phyloP scores from a whole-genome alignment of 2,329 filamentous ascomycete species.

The Beauveria sp. region DNA sequence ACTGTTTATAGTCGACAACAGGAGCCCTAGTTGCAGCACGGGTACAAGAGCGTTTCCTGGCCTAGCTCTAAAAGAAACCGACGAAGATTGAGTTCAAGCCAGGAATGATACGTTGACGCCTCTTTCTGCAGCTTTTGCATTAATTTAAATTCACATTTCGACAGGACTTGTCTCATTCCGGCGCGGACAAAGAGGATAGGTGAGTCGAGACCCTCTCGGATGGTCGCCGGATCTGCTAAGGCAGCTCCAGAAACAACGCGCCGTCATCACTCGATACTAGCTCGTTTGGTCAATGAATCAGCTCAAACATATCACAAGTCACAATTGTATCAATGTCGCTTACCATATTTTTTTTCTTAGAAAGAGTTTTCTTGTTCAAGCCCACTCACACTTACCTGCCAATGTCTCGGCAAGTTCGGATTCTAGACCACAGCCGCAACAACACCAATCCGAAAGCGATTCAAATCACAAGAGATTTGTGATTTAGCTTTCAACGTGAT shows the following conservation, averaged over 20 bases:
- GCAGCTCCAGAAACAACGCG: neutral
- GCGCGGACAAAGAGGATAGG: neutral
- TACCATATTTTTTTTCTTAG: too few relatives aligned
- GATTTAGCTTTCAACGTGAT: neutral
- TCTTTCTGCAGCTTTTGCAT: neutral
- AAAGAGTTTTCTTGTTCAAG: neutral
- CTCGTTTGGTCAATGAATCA: neutral
- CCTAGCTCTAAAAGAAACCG: neutral
- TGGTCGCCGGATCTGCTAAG: neutral
- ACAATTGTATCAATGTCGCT: neutral
- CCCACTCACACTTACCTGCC: constrained; percentile 1
- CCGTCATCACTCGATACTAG: neutral
- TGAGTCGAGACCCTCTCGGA: neutral
- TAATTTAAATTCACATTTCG: neutral
- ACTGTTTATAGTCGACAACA: constrained; percentile 2
- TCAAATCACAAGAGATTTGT: neutral
- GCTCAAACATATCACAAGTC: neutral
- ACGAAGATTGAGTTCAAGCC: neutral
- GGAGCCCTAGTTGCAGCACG: neutral
- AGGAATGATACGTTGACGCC: neutral
- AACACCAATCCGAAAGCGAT: neutral
- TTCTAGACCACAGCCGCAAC: neutral
- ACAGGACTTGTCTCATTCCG: neutral
- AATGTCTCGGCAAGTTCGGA: neutral
- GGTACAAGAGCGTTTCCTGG: neutral